Evolutionary conservation across 2,329 filamentous ascomycete species (phyloP).

Genomic region (Alternaria tenuissima): DNA sequence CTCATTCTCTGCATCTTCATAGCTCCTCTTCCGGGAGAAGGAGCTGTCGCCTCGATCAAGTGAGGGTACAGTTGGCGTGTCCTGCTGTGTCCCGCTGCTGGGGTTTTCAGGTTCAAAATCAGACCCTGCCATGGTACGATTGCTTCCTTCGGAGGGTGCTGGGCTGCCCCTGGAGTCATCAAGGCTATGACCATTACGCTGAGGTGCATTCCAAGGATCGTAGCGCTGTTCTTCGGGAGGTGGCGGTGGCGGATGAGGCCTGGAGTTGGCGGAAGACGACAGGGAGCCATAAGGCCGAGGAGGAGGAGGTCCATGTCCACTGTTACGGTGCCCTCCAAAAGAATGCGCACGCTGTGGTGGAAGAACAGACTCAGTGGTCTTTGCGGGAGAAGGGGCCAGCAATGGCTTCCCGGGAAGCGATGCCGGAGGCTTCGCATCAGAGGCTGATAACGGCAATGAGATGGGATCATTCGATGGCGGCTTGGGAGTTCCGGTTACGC

Average conservation of each 20-base stretch:
- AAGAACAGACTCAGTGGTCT: constrained; percentile 8
- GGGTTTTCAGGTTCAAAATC: constrained; percentile 43
- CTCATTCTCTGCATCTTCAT: constrained; percentile 46
- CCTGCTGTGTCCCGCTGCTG: constrained; percentile 20
- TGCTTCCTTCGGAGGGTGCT: constrained; percentile 45
- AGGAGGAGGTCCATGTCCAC: constrained; percentile 17
- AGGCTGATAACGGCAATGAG: constrained; percentile 15
- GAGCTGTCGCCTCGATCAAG: constrained; percentile 44
- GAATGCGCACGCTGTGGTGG: constrained; percentile 34
- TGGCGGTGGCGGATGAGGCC: constrained; percentile 35
- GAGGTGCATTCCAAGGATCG: constrained; percentile 36
- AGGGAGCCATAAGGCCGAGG: constrained; percentile 39
- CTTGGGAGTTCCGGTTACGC: constrained; percentile 50
- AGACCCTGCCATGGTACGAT: constrained; percentile 45
- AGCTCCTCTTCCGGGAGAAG: constrained; percentile 47
- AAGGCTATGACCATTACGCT: constrained; percentile 25
- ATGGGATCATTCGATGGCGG: constrained; percentile 38
- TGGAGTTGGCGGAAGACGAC: constrained; percentile 22
- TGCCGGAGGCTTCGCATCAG: constrained; percentile 19
- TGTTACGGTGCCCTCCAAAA: constrained; percentile 27
- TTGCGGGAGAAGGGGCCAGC: constrained; percentile 10
- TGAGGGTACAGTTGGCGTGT: constrained; percentile 21
- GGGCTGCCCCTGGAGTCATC: constrained; percentile 40
- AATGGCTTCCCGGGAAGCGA: constrained; percentile 32
- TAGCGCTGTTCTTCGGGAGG: constrained; percentile 26